Evolutionary conservation across 768 basidiomycete species (phyloP), one percentile per base, ranked within the genome.

Genomic region (Piloderma croceum): DNA sequence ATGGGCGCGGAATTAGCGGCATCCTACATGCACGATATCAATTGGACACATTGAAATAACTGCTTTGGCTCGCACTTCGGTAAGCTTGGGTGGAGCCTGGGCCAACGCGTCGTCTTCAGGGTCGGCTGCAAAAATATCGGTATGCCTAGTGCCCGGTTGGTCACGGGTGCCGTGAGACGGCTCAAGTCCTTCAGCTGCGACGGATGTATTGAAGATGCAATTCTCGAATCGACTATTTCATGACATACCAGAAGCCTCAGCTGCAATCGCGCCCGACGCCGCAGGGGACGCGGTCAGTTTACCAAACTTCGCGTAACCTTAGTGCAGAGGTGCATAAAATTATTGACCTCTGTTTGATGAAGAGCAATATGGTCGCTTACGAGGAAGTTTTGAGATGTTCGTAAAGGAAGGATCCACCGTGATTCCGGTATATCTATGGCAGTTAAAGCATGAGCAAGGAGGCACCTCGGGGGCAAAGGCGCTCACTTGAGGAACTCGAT

Each of bases 401-500:
- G 61, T 59, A 50, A 83, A 82, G 61, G 83, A 83, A 32, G 85
- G 73, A 54, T 89, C 86, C 24, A 88, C 79, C 10, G 85, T 86
- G 24, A 71, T 77, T 13, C 82, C 85, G 24, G 77, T 73, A 54
- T 84, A 83, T 59, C 84, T 87, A n/a, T n/a, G 54, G 33, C 46
- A 46, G 43, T 38, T 40, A 11, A n/a, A 18, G 36, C 24, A 24
- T 21, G 17, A 36, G 21, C 13, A 34, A 38, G 43, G 24, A 27
- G 19, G 6, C 25, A 34, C 41, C 38, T 34, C 31, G 23, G 18
- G 19, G 7, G 27, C 17, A 38, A 48, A 32, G 21, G 17, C 20
- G 57, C 72, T 50, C 58, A 85, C 84, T 81, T 84, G 48, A 89
- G 64, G 56, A 89, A 89, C 51, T 88, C 85, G 38, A 87, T 68